Evolutionary conservation across 768 basidiomycete species (phyloP).

Genomic region (Mycena rosella): DNA sequence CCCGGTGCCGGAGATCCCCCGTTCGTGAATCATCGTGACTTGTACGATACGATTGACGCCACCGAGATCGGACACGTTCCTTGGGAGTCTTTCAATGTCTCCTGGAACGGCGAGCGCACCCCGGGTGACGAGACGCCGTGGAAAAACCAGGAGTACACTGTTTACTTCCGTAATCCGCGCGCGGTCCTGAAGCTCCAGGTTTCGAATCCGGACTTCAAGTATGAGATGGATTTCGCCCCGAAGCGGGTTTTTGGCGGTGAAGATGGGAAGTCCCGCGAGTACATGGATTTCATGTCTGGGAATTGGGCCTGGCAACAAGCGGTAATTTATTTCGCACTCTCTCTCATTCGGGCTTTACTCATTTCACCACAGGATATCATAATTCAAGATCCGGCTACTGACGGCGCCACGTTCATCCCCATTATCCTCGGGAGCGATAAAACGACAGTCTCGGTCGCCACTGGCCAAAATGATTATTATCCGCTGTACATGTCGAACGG

Average conservation of each 20-base stretch:
- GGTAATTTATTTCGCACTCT: conserved; percentile 23
- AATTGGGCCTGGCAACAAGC: conserved; percentile 42
- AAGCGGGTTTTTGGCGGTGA: conserved; percentile 34
- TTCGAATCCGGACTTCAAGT: conserved; percentile 43
- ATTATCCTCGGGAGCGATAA: conserved; percentile 40
- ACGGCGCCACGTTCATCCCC: conserved; percentile 34
- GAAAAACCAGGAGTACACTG: conserved; percentile 39
- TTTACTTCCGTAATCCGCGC: conserved; percentile 43
- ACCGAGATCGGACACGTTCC: not conserved
- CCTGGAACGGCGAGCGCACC: too few relatives aligned
- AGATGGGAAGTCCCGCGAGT: conserved; percentile 33
- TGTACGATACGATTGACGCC: not conserved
- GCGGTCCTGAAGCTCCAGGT: conserved; percentile 36
- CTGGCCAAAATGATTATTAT: conserved; percentile 39
- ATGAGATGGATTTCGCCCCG: conserved; percentile 43
- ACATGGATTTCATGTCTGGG: conserved; percentile 41
- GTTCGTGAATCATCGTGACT: not conserved
- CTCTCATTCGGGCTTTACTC: not conserved
- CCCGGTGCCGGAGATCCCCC: conserved; percentile 20
- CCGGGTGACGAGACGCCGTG: conserved; percentile 8
- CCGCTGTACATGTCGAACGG: conserved; percentile 31
- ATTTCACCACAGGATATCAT: conserved; percentile 34
- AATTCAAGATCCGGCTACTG: conserved; percentile 25
- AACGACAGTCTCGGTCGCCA: conserved; percentile 39
- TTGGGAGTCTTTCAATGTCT: not conserved